Evolutionary conservation across 179 eudicot genomes (phyloP), one percentile per base, ranked within the genome.

Genomic region (Camellia oleifera): DNA sequence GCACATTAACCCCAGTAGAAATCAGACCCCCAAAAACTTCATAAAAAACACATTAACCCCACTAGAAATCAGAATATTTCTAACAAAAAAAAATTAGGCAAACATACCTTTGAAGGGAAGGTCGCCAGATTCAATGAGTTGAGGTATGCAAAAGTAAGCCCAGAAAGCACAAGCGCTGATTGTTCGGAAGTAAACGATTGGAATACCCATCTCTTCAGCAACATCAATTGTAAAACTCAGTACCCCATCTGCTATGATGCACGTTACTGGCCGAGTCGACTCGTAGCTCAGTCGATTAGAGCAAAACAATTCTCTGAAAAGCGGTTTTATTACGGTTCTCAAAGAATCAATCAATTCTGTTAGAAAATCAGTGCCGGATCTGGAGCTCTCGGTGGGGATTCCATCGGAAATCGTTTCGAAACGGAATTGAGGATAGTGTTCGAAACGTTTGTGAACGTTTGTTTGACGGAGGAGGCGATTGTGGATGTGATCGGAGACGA

Each of bases 181-280:
- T 0, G 85, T 82, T 0, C 77, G 61, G 68, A 85, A 85, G 15
- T 18, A 61, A 3, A 82, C 23, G 0, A 85, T 40, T 0, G 88
- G 88, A 13, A 85, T 83, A 2, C 83, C 85, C 1, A 61, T 46
- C 52, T 69, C 85, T 42, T 77, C 63, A 1, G 80, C 83, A 53
- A 71, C 69, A 6, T 82, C 85, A 23, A 69, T 0, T 0, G 77
- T 48, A 14, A 76, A 77, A 32, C 48, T 44, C 74, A 85, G 0
- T 3, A 72, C 3, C n/a, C 83, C 85, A 45, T 85, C 88, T 1
- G 83, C 80, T 5, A 85, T 77, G 11, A 85, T 14, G 62, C 84
- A 84, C 0, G 77, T 78, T 7, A 76, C 70, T 6, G 77, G 78
- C 52, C 40, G 57, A 40, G 66, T 8, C 1, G 75, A 1, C 0